Percentiles rank a stretch among this genome's conserved stretches.
phyloP scores from a whole-genome alignment of 768 basidiomycete species.

The Amylocystis lapponica region DNA sequence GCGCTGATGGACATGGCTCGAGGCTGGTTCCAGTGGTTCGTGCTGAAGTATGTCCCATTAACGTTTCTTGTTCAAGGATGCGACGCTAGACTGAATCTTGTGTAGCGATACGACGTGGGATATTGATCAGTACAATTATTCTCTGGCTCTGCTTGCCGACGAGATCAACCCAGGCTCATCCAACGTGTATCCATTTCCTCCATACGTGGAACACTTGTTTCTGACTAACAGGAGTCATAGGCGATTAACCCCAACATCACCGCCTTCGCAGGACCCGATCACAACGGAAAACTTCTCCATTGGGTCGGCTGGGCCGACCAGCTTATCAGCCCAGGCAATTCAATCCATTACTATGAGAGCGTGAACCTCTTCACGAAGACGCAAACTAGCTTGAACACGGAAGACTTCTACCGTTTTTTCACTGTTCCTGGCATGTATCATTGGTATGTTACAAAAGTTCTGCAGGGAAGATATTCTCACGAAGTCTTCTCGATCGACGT shows the following conservation, averaged over 20 bases:
- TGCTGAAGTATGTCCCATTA: constrained; percentile 14
- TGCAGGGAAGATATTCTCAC: constrained; percentile 11
- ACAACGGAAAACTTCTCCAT: constrained; percentile 20
- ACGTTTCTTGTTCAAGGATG: background rate
- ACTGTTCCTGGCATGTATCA: constrained; percentile 28
- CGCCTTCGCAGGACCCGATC: constrained; percentile 14
- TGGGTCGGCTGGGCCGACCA: constrained; percentile 25
- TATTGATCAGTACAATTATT: constrained; percentile 13
- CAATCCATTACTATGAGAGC: constrained; percentile 20
- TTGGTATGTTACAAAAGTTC: constrained; percentile 18
- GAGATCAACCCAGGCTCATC: constrained; percentile 17
- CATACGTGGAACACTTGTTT: constrained; percentile 13
- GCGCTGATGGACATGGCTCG: constrained; percentile 8
- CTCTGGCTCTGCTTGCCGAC: constrained; percentile 12
- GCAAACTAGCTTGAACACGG: constrained; percentile 17
- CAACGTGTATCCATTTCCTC: constrained; percentile 7
- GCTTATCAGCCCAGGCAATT: constrained; percentile 25
- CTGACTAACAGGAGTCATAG: background rate
- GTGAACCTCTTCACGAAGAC: constrained; percentile 18
- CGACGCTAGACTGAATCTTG: too few species aligned
- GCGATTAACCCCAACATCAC: constrained; percentile 20
- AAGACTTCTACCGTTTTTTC: constrained; percentile 30
- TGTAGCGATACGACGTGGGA: constrained; percentile 18
- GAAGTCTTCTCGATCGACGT: constrained; percentile 13
- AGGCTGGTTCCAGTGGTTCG: constrained; percentile 14